A percentile compares a stretch with the other conserved stretches of the same genome.
Evolutionary conservation across 78 protist genomes (phyloP).

Genomic region (Pigoraptor vietnamica): DNA sequence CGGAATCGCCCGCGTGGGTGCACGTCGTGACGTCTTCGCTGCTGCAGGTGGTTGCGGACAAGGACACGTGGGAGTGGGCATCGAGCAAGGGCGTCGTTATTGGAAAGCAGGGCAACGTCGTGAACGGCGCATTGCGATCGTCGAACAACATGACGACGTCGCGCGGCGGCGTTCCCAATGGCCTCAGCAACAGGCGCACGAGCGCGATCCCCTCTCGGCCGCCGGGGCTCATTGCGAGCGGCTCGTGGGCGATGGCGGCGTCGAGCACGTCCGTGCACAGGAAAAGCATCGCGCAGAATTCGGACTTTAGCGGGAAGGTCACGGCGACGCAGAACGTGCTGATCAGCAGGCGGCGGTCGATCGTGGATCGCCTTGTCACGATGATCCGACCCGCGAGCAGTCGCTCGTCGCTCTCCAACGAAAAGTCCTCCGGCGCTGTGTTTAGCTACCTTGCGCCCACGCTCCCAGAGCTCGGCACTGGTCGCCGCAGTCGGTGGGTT

Average conservation of each 20-base stretch:
- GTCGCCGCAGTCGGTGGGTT: neutral
- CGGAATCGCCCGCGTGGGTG: too few species aligned
- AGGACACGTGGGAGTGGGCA: neutral
- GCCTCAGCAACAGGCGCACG: neutral
- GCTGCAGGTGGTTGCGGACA: neutral
- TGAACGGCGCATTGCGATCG: neutral
- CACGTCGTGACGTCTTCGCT: too few species aligned
- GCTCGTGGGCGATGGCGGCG: neutral
- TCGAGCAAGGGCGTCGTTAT: neutral
- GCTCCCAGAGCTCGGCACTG: neutral
- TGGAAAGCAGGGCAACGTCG: neutral
- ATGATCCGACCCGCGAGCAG: neutral
- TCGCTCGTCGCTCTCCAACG: neutral
- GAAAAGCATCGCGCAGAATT: neutral
- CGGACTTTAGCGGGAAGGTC: neutral
- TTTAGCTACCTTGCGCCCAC: neutral
- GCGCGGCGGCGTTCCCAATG: too few species aligned
- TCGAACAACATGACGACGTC: too few species aligned
- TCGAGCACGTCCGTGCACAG: neutral
- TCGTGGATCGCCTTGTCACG: neutral
- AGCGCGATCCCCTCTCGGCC: too few species aligned
- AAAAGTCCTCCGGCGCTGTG: neutral
- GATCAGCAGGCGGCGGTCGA: neutral
- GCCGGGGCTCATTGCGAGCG: neutral
- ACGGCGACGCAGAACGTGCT: neutral